Conservation (phyloP, 2,329 filamentous ascomycete species). For the Curvularia sp. region DNA sequence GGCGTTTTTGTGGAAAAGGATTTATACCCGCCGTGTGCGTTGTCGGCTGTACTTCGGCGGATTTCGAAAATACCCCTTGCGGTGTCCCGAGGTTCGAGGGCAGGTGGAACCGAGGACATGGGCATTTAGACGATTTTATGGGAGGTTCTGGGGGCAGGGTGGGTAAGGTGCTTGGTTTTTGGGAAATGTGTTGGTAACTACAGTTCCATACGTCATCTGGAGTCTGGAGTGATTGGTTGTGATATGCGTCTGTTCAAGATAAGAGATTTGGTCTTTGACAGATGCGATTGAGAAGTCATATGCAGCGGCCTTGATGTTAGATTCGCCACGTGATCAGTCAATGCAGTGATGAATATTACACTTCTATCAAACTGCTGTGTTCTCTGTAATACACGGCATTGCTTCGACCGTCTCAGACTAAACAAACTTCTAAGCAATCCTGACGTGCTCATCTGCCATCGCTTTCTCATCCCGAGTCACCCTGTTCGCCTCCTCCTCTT, state of each 20-base stretch:
- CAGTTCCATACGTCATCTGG: neutral
- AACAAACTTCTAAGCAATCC: conserved; percentile 15
- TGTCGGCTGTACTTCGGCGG: neutral
- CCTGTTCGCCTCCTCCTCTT: conserved; percentile 45
- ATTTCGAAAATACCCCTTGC: neutral
- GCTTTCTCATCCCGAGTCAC: conserved; percentile 44
- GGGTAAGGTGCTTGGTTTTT: neutral
- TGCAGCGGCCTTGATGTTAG: neutral
- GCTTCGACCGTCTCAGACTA: neutral
- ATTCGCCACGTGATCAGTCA: neutral
- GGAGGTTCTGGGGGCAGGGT: neutral
- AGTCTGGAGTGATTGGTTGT: too few species aligned
- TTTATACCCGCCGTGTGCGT: neutral
- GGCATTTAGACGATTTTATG: neutral
- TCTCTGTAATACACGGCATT: neutral
- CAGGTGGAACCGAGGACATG: neutral
- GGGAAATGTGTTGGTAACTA: neutral
- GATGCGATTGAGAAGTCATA: neutral
- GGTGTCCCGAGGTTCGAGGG: neutral
- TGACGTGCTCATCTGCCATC: conserved; percentile 33
- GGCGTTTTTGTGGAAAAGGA: neutral
- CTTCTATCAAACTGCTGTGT: neutral
- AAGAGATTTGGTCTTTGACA: neutral
- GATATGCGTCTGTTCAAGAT: too few species aligned
- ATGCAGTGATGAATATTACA: neutral